Evolutionary conservation across 2,329 filamentous ascomycete species (phyloP), one percentile per base, ranked within the genome.

Genomic region (Colletotrichum karsti): DNA sequence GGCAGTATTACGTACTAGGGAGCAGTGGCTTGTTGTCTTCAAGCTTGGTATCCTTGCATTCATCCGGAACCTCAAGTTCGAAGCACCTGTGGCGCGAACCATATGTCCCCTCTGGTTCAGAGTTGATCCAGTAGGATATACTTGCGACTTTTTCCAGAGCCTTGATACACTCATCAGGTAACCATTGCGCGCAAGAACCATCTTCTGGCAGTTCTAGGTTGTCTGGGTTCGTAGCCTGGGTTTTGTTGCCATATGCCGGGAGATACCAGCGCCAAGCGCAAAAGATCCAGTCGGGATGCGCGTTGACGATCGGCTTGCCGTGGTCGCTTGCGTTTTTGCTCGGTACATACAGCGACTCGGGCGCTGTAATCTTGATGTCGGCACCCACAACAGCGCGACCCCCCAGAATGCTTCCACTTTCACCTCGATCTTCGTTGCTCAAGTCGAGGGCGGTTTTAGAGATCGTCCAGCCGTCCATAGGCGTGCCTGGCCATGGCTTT

Each of bases 221-320:
- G n/a, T 48, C 42, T 12, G 41, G 28, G 30, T 48, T 26, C 28
- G 42, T 48, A 12, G 18, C 39, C 18, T 33, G 56, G 12, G 26
- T 48, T 7, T 48, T n/a, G 8, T 59, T 48, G 6, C 20, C 20
- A 7, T 46, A 58, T 7, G 41, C 41, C 6, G 56, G 41, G 18
- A 28, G 13, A n/a, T 26, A 48, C 41, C 56, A 59, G 41, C 42
- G 56, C 56, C 56, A 48, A 24, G 41, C 56, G 56, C 56, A 59
- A 26, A 59, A 59, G 28, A 59, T 22, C 56, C 56, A 59, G 3
- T 59, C 56, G 6, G 56, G 13, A 13, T 48, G 20, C 1, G 41
- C 56, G 15, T 59, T 59, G 8, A 59, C 41, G 18, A 59, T 30
- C 20, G 56, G 42, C 10, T 33, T 9, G 6, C 41, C 41, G 18